Evolutionary conservation across 176 grass and related monocot genomes (phyloP).

Genomic region (Saccharum officinarum): DNA sequence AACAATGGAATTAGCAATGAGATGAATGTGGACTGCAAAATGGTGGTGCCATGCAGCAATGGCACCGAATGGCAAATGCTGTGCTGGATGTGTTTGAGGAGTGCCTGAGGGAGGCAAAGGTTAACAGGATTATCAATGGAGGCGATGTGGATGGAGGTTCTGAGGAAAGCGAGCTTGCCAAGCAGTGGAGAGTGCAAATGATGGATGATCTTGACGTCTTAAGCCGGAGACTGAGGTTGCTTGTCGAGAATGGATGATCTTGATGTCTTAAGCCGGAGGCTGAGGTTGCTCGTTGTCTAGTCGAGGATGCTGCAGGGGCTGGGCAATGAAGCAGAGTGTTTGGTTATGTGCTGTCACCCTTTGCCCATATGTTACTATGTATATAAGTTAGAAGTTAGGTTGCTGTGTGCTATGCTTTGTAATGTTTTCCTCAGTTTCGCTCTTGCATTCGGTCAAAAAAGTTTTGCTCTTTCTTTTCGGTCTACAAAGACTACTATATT

Average conservation of each 20-base stretch:
- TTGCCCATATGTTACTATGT: conserved; percentile 13
- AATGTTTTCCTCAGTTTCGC: conserved; percentile 23
- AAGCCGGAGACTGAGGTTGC: too few relatives aligned
- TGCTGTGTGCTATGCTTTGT: conserved; percentile 43
- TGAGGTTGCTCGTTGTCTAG: conserved; percentile 50
- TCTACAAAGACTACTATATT: conserved; percentile 18
- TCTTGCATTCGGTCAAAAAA: too few relatives aligned
- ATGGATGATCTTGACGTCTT: too few relatives aligned
- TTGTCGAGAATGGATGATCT: conserved; percentile 53
- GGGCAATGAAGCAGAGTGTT: conserved; percentile 35
- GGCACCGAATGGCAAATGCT: conserved; percentile 40
- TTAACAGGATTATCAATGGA: background rate
- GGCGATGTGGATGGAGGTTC: background rate
- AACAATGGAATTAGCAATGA: background rate
- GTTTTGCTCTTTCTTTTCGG: background rate
- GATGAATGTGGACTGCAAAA: conserved; percentile 37
- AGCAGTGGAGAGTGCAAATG: conserved; percentile 48
- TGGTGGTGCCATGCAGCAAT: conserved; percentile 11
- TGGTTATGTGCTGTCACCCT: conserved; percentile 9
- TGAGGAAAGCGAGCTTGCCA: conserved; percentile 43
- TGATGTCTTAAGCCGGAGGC: conserved; percentile 55
- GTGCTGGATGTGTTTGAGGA: conserved; percentile 74
- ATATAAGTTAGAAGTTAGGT: conserved; percentile 32
- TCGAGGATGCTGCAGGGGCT: conserved; percentile 41
- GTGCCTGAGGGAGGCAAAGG: conserved; percentile 63